A percentile compares a stretch with the other conserved stretches of the same genome.
phyloP scores from a whole-genome alignment of 345 rosid genomes.

The Moricandia arvensis region DNA sequence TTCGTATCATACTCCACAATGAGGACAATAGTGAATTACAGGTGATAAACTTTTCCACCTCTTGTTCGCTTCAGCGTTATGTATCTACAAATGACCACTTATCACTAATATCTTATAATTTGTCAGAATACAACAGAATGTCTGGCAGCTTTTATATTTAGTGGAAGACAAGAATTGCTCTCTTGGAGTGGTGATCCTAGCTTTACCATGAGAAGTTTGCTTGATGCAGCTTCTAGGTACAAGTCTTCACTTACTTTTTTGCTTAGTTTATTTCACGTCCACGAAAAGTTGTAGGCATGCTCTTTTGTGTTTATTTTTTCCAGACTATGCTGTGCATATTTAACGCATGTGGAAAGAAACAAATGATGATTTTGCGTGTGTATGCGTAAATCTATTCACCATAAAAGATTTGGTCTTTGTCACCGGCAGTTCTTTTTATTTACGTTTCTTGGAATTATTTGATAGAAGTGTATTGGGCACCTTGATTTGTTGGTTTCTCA shows the following conservation, averaged over 20 bases:
- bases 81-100: slow-evolving; percentile 24
- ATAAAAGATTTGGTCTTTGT: too few relatives aligned
- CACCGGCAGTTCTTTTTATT: too few relatives aligned
- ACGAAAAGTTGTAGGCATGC: slow-evolving; percentile 10
- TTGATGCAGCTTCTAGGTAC: slow-evolving; percentile 90
- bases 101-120: slow-evolving; percentile 34
- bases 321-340: slow-evolving; percentile 15
- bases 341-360: too few relatives aligned
- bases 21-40: slow-evolving; percentile 94
- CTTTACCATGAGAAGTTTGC: slow-evolving; percentile 81
- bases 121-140: slow-evolving; percentile 91
- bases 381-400: too few relatives aligned
- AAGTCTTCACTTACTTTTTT: slow-evolving; percentile 9
- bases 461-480: slow-evolving; percentile 12
- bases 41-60: slow-evolving; percentile 41
- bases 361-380: too few relatives aligned
- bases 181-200: slow-evolving; percentile 81
- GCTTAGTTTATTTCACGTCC: slow-evolving; percentile 14
- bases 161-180: slow-evolving; percentile 72
- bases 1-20: slow-evolving; percentile 68
- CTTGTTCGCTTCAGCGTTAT: slow-evolving; percentile 11
- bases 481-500: slow-evolving; percentile 17
- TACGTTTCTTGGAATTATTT: slow-evolving; percentile 5
- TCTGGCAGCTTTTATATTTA: slow-evolving; percentile 74
- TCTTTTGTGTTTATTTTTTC: slow-evolving; percentile 10